A percentile compares a stretch with the other conserved stretches of the same genome.
These are phyloP conservation scores for Ustilago shanxiensis DNA, from an alignment of 1,284 basidiomycete species.

Conservation along the genomic window DNA sequence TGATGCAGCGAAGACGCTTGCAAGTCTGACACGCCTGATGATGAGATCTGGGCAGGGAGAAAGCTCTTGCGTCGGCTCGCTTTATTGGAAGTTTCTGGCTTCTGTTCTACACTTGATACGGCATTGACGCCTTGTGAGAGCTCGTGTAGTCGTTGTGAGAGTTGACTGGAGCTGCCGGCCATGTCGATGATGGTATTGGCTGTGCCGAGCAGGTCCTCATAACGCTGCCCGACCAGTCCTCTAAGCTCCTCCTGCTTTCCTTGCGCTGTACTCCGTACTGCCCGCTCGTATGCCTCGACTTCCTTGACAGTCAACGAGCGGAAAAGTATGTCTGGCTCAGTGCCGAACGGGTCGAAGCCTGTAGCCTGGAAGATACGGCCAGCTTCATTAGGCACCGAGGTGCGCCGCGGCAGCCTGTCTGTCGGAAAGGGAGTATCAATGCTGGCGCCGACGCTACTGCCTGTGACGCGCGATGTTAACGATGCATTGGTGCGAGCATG, in stretches of 20 bases:
- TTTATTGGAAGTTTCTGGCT: slow-evolving; percentile 13
- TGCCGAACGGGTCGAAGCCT: slow-evolving; percentile 43
- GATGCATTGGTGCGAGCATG: slow-evolving; percentile 51
- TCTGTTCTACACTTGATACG: slow-evolving; percentile 15
- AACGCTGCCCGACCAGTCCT: slow-evolving; percentile 57
- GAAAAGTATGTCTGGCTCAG: slow-evolving; percentile 57
- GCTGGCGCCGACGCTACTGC: slow-evolving; percentile 15
- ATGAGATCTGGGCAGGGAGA: slow-evolving; percentile 11
- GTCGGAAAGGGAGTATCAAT: slow-evolving; percentile 3
- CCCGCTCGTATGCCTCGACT: slow-evolving; percentile 45
- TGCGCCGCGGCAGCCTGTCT: slow-evolving; percentile 11
- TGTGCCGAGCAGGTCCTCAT: slow-evolving; percentile 59
- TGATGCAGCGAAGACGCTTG: slow-evolving; percentile 25
- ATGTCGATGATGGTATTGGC: slow-evolving; percentile 63
- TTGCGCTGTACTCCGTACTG: slow-evolving; percentile 32
- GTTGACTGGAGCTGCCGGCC: slow-evolving; percentile 45
- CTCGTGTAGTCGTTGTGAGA: slow-evolving; percentile 37
- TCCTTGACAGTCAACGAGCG: slow-evolving; percentile 40
- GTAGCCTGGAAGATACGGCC: slow-evolving; percentile 40
- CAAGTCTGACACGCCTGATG: not conserved
- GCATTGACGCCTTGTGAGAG: slow-evolving; percentile 28
- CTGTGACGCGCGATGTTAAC: slow-evolving; percentile 37
- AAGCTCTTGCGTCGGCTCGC: slow-evolving; percentile 28
- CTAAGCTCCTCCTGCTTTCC: slow-evolving; percentile 53
- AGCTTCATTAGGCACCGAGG: slow-evolving; percentile 28